Conservation (phyloP, 306 rosid genomes). For the Prosopis cineraria region DNA sequence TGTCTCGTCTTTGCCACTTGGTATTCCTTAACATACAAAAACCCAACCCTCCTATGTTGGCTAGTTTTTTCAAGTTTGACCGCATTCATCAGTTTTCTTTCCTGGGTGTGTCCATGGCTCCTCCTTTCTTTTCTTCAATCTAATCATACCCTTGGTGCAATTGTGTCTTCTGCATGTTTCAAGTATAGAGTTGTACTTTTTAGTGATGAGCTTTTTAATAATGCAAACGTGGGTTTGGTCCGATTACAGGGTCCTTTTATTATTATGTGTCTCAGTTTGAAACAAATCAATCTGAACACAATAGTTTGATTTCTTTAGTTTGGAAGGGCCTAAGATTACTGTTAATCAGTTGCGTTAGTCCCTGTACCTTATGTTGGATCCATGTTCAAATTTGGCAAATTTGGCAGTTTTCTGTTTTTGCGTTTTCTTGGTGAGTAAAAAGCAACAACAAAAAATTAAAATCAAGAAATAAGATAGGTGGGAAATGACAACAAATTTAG, state of each 20-base stretch:
- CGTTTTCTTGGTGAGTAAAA: neutral
- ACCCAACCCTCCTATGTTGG: neutral
- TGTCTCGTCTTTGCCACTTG: neutral
- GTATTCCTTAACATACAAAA: neutral
- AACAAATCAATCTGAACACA: neutral
- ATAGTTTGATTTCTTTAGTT: neutral
- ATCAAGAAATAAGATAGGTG: neutral
- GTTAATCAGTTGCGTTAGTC: slow-evolving; percentile 11
- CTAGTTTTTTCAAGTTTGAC: neutral
- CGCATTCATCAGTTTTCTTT: neutral
- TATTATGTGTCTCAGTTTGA: neutral
- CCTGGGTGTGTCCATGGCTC: neutral
- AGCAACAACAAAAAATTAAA: no score
- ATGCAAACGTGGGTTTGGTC: neutral
- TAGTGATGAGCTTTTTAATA: neutral
- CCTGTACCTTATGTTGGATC: neutral
- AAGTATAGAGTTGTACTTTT: neutral
- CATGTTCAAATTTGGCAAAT: neutral
- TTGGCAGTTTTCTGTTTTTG: neutral
- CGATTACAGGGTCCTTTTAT: neutral
- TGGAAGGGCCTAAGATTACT: slow-evolving; percentile 8
- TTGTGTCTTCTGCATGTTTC: neutral
- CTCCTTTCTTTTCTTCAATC: neutral
- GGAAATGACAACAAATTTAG: neutral
- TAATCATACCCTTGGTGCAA: neutral